A percentile compares a stretch with the other conserved stretches of the same genome.
Conservation (phyloP, 2,329 filamentous ascomycete genomes). For the Passalora sequoiae region DNA sequence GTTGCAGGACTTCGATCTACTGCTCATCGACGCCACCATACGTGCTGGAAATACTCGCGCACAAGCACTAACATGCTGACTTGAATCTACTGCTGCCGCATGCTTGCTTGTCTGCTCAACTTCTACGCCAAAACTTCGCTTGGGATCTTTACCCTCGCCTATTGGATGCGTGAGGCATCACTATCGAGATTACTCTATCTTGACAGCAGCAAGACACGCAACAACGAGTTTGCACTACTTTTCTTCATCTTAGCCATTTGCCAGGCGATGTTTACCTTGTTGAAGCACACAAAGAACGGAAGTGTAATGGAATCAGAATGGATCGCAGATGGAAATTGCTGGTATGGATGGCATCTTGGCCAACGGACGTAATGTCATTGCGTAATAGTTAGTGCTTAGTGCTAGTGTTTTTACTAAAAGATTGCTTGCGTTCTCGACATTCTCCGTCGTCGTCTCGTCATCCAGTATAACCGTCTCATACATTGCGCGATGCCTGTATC, state of each 20-base stretch:
- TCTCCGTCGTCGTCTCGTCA: too few species aligned
- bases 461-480: too few species aligned
- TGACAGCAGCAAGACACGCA: constrained; percentile 20
- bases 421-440: background rate
- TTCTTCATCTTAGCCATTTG: constrained; percentile 22
- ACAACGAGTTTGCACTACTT: constrained; percentile 18
- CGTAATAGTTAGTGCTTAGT: constrained; percentile 9
- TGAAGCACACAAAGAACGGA: constrained; percentile 7
- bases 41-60: background rate
- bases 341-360: constrained; percentile 3
- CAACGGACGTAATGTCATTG: constrained; percentile 5
- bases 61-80: constrained; percentile 13
- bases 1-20: constrained; percentile 13
- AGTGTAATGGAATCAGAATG: constrained; percentile 2
- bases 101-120: constrained; percentile 20
- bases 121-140: constrained; percentile 20
- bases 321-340: constrained; percentile 3
- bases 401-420: constrained; percentile 1
- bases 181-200: constrained; percentile 18
- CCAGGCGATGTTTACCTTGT: constrained; percentile 20
- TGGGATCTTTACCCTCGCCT: constrained; percentile 14
- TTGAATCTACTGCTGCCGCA: constrained; percentile 21
- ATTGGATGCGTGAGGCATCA: constrained; percentile 18
- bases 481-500: too few species aligned
- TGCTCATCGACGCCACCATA: constrained; percentile 6